Conservation (phyloP, 257 asterid genomes). For the Capsicum baccatum region DNA sequence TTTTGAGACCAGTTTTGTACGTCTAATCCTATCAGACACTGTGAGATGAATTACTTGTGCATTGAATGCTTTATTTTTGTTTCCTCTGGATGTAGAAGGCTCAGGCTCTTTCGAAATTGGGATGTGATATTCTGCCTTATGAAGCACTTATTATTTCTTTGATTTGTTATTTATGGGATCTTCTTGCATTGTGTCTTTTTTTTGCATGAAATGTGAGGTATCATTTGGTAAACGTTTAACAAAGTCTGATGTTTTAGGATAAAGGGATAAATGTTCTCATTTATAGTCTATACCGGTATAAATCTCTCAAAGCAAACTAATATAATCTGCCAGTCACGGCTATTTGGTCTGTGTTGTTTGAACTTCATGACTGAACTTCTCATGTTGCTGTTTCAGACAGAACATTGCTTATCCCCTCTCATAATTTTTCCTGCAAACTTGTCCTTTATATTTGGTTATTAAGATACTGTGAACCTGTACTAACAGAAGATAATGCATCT, state of each 20-base stretch:
- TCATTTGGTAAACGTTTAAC: background rate
- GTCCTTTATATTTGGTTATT: background rate
- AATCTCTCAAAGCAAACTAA: slow-evolving; percentile 10
- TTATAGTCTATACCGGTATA: background rate
- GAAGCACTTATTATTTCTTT: slow-evolving; percentile 14
- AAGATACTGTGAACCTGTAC: background rate
- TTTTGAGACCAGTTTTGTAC: background rate
- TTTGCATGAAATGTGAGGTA: background rate
- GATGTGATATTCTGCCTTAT: background rate
- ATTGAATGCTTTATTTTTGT: background rate
- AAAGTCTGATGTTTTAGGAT: slow-evolving; percentile 1
- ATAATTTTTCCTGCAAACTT: background rate
- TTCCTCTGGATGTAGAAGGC: background rate
- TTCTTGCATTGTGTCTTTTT: background rate
- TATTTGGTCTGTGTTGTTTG: slow-evolving; percentile 4
- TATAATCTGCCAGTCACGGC: slow-evolving; percentile 5
- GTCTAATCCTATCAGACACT: background rate
- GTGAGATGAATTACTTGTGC: background rate
- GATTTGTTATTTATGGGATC: background rate
- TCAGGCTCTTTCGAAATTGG: background rate
- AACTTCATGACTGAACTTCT: slow-evolving; percentile 3
- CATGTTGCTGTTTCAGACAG: background rate
- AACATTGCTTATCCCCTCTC: background rate
- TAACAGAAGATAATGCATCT: background rate
- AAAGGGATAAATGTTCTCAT: background rate